Conservation (phyloP, 2,329 filamentous ascomycete species). For the Raffaelea arxii region DNA sequence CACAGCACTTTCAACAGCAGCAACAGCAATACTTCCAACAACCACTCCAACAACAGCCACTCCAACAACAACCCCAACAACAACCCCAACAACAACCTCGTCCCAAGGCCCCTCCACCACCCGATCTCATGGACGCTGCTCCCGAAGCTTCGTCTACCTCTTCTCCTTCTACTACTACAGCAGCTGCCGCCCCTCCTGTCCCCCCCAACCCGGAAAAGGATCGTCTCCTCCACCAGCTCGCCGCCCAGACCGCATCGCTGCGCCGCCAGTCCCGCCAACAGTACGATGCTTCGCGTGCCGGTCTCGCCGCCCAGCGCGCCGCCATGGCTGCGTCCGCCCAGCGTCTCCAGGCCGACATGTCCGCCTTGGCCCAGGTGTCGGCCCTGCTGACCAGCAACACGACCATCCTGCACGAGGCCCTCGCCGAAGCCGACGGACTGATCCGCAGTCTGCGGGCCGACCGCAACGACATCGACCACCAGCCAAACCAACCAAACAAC, state of each 20-base stretch:
- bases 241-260: conserved; percentile 56
- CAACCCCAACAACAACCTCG: conserved; percentile 22
- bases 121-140: conserved; percentile 45
- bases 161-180: not conserved
- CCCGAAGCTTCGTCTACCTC: not conserved
- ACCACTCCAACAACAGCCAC: conserved; percentile 16
- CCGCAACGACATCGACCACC: too few relatives aligned
- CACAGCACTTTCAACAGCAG: conserved; percentile 4
- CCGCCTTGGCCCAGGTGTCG: conserved; percentile 60
- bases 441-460: conserved; percentile 48
- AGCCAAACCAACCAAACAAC: too few relatives aligned
- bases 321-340: conserved; percentile 65
- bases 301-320: conserved; percentile 66
- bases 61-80: conserved; percentile 13
- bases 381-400: conserved; percentile 67
- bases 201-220: conserved; percentile 96
- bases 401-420: conserved; percentile 63
- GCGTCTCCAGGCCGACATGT: conserved; percentile 63
- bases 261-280: conserved; percentile 61
- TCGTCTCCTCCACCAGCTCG: conserved; percentile 69
- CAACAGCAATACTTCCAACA: conserved; percentile 9
- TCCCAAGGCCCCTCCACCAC: conserved; percentile 33
- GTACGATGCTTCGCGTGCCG: conserved; percentile 63
- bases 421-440: conserved; percentile 68
- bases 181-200: conserved; percentile 67